Conservation (phyloP, 2,329 filamentous ascomycete species). For the Penicillium janthinellum region DNA sequence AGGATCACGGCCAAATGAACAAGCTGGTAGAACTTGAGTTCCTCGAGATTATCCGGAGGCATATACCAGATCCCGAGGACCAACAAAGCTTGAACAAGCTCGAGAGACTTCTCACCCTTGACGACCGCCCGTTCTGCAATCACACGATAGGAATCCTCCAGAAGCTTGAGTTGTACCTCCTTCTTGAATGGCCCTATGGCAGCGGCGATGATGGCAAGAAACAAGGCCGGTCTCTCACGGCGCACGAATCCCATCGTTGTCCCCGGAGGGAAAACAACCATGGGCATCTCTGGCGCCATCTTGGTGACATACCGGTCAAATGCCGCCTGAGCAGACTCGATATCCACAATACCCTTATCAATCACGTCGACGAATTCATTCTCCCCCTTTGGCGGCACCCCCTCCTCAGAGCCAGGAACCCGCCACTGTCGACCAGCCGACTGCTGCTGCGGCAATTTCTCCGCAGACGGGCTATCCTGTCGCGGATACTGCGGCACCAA, state of each 20-base stretch:
- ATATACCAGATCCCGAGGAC: slow-evolving; percentile 82
- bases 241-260: slow-evolving; percentile 58
- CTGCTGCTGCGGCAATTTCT: slow-evolving; percentile 19
- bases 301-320: slow-evolving; percentile 59
- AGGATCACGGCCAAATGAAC: slow-evolving; percentile 79
- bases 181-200: slow-evolving; percentile 56
- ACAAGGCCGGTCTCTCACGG: slow-evolving; percentile 61
- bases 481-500: slow-evolving; percentile 28
- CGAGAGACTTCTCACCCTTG: slow-evolving; percentile 76
- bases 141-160: slow-evolving; percentile 69
- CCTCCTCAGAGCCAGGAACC: slow-evolving; percentile 21
- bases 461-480: slow-evolving; percentile 24
- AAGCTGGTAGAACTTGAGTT: slow-evolving; percentile 87
- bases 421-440: slow-evolving; percentile 25
- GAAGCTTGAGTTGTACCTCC: slow-evolving; percentile 63
- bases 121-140: slow-evolving; percentile 75
- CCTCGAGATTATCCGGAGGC: slow-evolving; percentile 78
- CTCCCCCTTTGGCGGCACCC: slow-evolving; percentile 17
- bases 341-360: slow-evolving; percentile 54
- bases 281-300: slow-evolving; percentile 58
- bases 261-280: slow-evolving; percentile 58
- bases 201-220: slow-evolving; percentile 59
- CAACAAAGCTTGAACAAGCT: slow-evolving; percentile 77
- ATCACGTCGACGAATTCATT: slow-evolving; percentile 50
- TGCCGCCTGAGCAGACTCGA: slow-evolving; percentile 55